Base-by-base conservation (phyloP, 805 yeast species). In the Candida lessepsii region DNA sequence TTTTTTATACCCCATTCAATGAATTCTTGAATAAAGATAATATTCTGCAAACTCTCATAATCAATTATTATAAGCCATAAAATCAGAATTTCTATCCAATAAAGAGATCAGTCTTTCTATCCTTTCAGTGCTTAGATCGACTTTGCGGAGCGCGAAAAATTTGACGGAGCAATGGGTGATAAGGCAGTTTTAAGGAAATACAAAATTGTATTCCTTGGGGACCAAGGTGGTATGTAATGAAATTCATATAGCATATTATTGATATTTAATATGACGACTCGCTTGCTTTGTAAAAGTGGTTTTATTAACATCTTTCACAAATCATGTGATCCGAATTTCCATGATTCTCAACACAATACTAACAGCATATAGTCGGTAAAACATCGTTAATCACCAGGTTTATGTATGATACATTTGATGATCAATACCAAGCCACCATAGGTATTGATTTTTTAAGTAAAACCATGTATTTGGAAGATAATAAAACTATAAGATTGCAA, bases 361-460 rank as follows among this genome's bases (percentile, higher is more conserved):
- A 32, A 39, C 37, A 20, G 19, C 13, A 8, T 26, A 21, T 27
- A 63, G 98, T 91, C 29, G 99, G 99, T 29, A 91, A 91, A 61
- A 91, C 99, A 4, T 91, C 98, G 2, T 75, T 91, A 46, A 87
- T 91, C 51, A 90, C 98, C n/a, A 73, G 98, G 49, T 91, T 93
- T 68, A 91, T 91, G 98, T 91, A 91, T 60, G 98, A 93, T 60
- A 85, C 96, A 14, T 91, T 91, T 61, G 97, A 91, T 61, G 91
- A 93, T 27, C 96, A 90, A 58, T 93, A 93, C 59, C 88, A 88
- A 0, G 98, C 99, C 13, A 91, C 99, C 0, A 89, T 93, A 40
- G 99, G 99, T 18, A 93, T 93, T 47, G 98, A 93, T 60, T 93
- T 93, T 57, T 75, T 93, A 50, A 86, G 95, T 28, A 91, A 86